Conservation (phyloP, 2,329 filamentous ascomycete species). For the Pyrenochaeta sp. region DNA sequence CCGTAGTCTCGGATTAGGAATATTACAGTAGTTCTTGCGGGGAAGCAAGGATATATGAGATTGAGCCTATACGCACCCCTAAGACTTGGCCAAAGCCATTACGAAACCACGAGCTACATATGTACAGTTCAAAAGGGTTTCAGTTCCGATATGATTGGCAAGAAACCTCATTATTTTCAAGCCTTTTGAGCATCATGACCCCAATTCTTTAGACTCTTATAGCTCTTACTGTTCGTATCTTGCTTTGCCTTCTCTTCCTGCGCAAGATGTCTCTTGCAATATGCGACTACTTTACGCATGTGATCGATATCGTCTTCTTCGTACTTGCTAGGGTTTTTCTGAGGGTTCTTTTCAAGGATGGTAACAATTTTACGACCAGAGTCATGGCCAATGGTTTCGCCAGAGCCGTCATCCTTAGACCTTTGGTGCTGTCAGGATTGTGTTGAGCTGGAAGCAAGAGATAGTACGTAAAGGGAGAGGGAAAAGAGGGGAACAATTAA, state of each 20-base stretch:
- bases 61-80: not conserved
- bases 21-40: not conserved
- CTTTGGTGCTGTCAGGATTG: not conserved
- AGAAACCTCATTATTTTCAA: conserved; percentile 26
- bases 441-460: no score
- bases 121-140: no score
- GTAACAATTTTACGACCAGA: conserved; percentile 69
- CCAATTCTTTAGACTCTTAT: conserved; percentile 54
- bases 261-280: conserved; percentile 72
- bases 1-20: no score
- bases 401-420: conserved; percentile 60
- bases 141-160: no score
- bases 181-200: conserved; percentile 48
- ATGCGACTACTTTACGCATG: conserved; percentile 70
- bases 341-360: conserved; percentile 69
- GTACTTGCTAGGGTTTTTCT: conserved; percentile 65
- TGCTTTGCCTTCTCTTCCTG: conserved; percentile 67
- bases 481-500: not conserved
- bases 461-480: not conserved
- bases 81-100: not conserved
- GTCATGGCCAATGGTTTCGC: conserved; percentile 71
- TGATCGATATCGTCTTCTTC: conserved; percentile 65
- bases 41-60: not conserved
- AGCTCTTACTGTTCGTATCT: conserved; percentile 63
- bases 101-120: no score